A percentile compares a stretch with the other conserved stretches of the same genome.
phyloP scores from a whole-genome alignment of 257 asterid genomes.

The Solanum phureja region DNA sequence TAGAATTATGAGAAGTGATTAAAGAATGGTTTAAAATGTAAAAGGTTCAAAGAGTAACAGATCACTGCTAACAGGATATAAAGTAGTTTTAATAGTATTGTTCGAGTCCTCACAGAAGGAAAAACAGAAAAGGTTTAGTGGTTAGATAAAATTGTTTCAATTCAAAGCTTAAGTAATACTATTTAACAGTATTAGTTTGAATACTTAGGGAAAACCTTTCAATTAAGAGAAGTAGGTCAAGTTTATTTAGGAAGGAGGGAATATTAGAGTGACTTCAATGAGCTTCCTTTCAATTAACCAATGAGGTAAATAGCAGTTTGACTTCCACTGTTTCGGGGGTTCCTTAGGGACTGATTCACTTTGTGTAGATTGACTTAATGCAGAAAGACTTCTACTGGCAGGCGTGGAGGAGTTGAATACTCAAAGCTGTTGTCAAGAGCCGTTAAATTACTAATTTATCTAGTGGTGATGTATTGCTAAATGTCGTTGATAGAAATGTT shows the following conservation, averaged over 20 bases:
- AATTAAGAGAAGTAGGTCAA: not conserved
- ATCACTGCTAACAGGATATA: not conserved
- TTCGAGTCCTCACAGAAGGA: not conserved
- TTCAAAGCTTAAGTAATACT: not conserved
- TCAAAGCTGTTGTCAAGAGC: not conserved
- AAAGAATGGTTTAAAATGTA: not conserved
- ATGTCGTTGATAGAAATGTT: not conserved
- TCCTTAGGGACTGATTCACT: not conserved
- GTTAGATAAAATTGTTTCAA: not conserved
- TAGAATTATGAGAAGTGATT: not conserved
- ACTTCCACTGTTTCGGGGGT: not conserved
- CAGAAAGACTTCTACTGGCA: not conserved
- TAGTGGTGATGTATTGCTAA: not conserved
- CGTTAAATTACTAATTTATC: not conserved
- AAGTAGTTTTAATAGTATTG: not conserved
- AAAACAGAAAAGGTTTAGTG: not conserved
- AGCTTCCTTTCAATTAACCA: not conserved
- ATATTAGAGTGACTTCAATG: not conserved
- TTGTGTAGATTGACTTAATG: not conserved
- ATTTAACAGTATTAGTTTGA: not conserved
- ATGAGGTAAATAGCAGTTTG: not conserved
- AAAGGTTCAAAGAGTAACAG: not conserved
- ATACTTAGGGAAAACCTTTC: not conserved
- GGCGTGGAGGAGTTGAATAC: not conserved
- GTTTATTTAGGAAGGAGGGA: not conserved